Evolutionary conservation across 1,284 basidiomycete genomes (phyloP).

Genomic region (Apiotrichum laibachii): DNA sequence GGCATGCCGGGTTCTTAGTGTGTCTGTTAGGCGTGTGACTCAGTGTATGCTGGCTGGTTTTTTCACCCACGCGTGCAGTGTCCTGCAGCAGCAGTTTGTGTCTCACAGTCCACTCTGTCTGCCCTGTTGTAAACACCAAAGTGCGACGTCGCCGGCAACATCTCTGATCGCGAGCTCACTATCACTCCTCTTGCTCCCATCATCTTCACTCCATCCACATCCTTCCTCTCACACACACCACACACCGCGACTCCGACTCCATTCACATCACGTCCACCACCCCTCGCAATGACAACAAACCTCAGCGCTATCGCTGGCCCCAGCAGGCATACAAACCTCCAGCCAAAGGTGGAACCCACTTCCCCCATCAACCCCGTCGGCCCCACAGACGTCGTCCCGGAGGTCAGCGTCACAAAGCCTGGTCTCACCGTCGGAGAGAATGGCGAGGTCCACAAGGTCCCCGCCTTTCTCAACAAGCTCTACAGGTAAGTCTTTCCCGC

Average conservation of each 20-base stretch:
- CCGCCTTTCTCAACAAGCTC: slow-evolving; percentile 88
- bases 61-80: no score
- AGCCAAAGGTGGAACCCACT: slow-evolving; percentile 4
- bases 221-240: background rate
- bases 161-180: no score
- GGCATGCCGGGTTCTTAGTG: no score
- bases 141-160: no score
- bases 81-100: no score
- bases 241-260: background rate
- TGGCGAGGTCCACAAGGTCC: slow-evolving; percentile 55
- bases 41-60: no score
- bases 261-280: slow-evolving; percentile 32
- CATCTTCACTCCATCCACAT: background rate
- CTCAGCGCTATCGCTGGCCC: slow-evolving; percentile 43
- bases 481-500: slow-evolving; percentile 64
- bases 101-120: no score
- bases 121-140: no score
- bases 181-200: no score
- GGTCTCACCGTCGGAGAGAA: slow-evolving; percentile 47
- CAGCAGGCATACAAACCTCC: slow-evolving; percentile 27
- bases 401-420: slow-evolving; percentile 31
- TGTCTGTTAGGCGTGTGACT: no score
- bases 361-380: slow-evolving; percentile 19
- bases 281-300: slow-evolving; percentile 38
- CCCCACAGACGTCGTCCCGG: slow-evolving; percentile 1